Base-by-base conservation (phyloP, 495 filamentous ascomycete genomes). In the Trichoderma asperelloides region DNA sequence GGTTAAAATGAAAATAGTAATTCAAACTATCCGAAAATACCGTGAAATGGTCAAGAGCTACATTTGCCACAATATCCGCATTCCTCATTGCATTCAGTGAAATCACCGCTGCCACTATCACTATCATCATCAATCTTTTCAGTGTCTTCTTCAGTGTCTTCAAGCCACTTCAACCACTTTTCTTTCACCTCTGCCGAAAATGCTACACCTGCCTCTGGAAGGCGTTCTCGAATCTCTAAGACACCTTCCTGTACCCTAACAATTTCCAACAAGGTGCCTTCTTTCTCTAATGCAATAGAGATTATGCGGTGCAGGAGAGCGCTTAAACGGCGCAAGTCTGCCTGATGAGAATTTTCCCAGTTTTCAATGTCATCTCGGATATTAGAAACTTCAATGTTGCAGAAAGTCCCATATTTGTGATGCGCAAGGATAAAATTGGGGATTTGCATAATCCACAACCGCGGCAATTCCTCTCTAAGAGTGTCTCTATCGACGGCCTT, bases 381-480 rank as follows among this genome's bases (percentile, higher is more conserved):
- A 65, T 85, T 74, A 0, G 73, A 71, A 6, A 85, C 71, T 43
- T 78, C 62, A n/a, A 85, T 81, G 30, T 87, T 78, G 1, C 79
- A 33, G 71, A 90, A 91, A 1, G 70, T 64, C 0, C 88, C 87
- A 18, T 13, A 64, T 0, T 70, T 67, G 71, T 91, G 88, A 66
- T 83, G 87, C 8, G 84, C 87, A 0, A 88, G 74, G 28, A 91
- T 71, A 57, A 91, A 82, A 63, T 85, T 85, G 0, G 86, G 85
- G 62, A 86, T 84, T 65, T 89, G 88, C 1, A 77, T 69, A 0
- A 89, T 33, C 87, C 87, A 90, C 8, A 90, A 77, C 1, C 85
- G 78, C 4, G 83, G 80, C 15, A 87, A 69, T 47, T 85, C 77
- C 2, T 84, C 82, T 2, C 55, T 68, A 9, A 80, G 69, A 27